Evolutionary conservation across 2,329 filamentous ascomycete species (phyloP).

Genomic region (Cadophora luteo-olivacea): DNA sequence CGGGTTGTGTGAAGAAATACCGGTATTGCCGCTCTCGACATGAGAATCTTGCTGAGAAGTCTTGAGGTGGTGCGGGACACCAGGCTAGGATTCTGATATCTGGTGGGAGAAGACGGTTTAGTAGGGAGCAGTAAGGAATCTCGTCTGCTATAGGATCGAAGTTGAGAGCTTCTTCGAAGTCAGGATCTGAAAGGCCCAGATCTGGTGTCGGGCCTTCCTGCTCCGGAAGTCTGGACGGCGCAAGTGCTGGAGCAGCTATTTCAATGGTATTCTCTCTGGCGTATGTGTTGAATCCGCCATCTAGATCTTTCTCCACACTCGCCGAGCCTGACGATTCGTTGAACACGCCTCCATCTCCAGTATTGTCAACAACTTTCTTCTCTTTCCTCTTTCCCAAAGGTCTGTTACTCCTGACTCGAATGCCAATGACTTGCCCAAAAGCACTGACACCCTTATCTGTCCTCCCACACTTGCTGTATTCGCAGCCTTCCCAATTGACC

Average conservation of each 20-base stretch:
- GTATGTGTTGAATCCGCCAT: constrained; percentile 35
- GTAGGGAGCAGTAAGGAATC: constrained; percentile 78
- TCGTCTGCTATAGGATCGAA: constrained; percentile 80
- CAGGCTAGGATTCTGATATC: constrained; percentile 93
- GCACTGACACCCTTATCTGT: constrained; percentile 95
- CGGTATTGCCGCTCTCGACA: constrained; percentile 91
- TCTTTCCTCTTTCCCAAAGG: constrained; percentile 56
- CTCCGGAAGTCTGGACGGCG: constrained; percentile 35
- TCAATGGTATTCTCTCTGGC: constrained; percentile 38
- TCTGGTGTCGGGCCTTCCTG: constrained; percentile 17
- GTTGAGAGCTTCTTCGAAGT: constrained; percentile 46
- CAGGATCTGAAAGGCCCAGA: constrained; percentile 36
- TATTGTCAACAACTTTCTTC: constrained; percentile 23
- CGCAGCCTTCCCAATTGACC: constrained; percentile 81
- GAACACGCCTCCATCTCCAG: constrained; percentile 1
- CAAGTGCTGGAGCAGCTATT: constrained; percentile 37
- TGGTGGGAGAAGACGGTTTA: constrained; percentile 87
- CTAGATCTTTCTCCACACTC: not conserved
- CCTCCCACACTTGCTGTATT: constrained; percentile 94
- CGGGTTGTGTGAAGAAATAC: constrained; percentile 97
- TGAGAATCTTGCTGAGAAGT: constrained; percentile 90
- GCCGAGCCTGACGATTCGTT: not conserved
- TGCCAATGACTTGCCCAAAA: constrained; percentile 91
- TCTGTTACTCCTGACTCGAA: constrained; percentile 81
- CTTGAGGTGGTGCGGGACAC: constrained; percentile 80